Percentiles rank a stretch among this genome's conserved stretches.
Evolutionary conservation across 768 basidiomycete genomes (phyloP).

Genomic region (Macrocybe gigantea): DNA sequence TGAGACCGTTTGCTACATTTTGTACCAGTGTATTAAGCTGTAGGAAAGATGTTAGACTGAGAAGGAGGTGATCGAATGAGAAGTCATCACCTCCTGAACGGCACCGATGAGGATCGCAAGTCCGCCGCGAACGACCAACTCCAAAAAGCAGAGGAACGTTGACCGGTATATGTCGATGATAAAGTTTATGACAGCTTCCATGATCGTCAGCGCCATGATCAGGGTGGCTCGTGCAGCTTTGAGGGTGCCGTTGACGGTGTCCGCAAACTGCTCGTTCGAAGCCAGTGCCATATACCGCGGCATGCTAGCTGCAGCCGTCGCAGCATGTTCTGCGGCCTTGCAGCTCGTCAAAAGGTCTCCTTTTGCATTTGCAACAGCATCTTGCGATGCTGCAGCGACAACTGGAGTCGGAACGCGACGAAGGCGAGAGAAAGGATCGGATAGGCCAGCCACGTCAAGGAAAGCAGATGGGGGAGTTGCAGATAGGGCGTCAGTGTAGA

Average conservation of each 20-base stretch:
- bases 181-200: constrained; percentile 89
- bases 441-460: constrained; percentile 87
- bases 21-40: constrained; percentile 73
- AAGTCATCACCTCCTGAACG: constrained; percentile 65
- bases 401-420: constrained; percentile 75
- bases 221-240: constrained; percentile 71
- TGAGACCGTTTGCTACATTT: constrained; percentile 49
- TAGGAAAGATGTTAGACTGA: background rate
- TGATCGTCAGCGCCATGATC: constrained; percentile 67
- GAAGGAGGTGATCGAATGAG: background rate
- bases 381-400: constrained; percentile 69
- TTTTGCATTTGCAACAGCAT: constrained; percentile 66
- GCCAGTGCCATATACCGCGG: constrained; percentile 85
- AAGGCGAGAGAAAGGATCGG: constrained; percentile 87
- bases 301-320: constrained; percentile 77
- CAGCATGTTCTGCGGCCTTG: constrained; percentile 77
- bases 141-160: constrained; percentile 89
- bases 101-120: constrained; percentile 77
- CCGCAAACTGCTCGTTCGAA: constrained; percentile 73
- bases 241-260: constrained; percentile 75
- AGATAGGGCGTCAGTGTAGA: constrained; percentile 74
- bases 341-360: constrained; percentile 77
- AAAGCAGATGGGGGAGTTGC: constrained; percentile 74
- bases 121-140: constrained; percentile 79
- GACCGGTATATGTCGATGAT: constrained; percentile 90